Base-by-base conservation (phyloP, 805 yeast species). In the Brettanomyces custersianus region DNA sequence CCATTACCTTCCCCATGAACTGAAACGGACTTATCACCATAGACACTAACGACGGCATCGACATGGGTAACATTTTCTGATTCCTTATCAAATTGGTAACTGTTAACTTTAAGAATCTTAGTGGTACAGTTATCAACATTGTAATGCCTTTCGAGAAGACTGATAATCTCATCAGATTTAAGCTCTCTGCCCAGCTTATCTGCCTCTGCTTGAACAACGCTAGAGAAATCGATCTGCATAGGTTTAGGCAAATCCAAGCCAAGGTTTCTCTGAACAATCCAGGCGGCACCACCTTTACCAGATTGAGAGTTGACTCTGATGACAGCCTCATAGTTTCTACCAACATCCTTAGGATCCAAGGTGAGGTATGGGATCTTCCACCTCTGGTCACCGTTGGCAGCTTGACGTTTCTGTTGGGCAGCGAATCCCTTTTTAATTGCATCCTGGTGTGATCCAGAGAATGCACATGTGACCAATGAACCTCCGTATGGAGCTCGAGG, bases 261-360 rank as follows among this genome's bases (percentile, higher is more conserved):
- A 47, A 79, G 61, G 22, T 81, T 65, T 60, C 83, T 69, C 51
- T 78, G 70, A 43, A 80, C 68, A 38, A 80, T 75, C 90, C 90
- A 80, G 17, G 88, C 85, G 31, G 88, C 85, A 59, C 90, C 90
- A 54, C 90, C 90, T 59, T 80, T 80, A 58, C 90, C 90, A n/a
- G 85, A 77, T 62, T 80, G 90, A 17, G 90, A 80, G 63, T 80
- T 80, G 50, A 80, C 88, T 66, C 90, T 70, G 53, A 80, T 80
- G 40, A 80, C 83, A 37, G 87, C 88, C 62, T 80, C 90, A 57
- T 80, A 80, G 47, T 70, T 79, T 65, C 86, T 70, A 38, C 90
- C 90, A 47, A 80, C 75, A 57, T 80, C 90, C 59, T 77, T 68
- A 48, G 90, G 90, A 63, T 80, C 90, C 56, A 80, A 68, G 41